Conservation (phyloP, 331 rosid species). For the Rhamnella rubrinervis region DNA sequence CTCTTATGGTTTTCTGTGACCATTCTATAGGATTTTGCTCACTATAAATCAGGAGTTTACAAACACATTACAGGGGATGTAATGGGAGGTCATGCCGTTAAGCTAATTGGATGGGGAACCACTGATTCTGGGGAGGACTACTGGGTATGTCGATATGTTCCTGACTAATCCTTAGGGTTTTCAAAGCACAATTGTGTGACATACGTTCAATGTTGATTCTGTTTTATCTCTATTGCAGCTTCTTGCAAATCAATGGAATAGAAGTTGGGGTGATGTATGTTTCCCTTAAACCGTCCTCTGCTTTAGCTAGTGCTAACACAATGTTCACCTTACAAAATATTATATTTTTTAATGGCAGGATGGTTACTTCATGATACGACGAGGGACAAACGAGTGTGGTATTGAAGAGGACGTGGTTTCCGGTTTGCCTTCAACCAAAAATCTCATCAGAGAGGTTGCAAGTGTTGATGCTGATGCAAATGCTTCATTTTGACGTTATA, state of each 20-base stretch:
- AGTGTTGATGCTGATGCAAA: slow-evolving; percentile 32
- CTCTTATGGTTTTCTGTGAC: slow-evolving; percentile 8
- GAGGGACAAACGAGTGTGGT: slow-evolving; percentile 90
- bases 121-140: slow-evolving; percentile 72
- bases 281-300: slow-evolving; percentile 15
- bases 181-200: background rate
- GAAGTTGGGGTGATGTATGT: slow-evolving; percentile 93
- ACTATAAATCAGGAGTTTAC: slow-evolving; percentile 96
- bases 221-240: slow-evolving; percentile 56
- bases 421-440: slow-evolving; percentile 77
- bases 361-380: slow-evolving; percentile 86
- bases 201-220: slow-evolving; percentile 19
- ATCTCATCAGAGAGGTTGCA: slow-evolving; percentile 45
- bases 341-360: slow-evolving; percentile 49
- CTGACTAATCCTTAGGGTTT: background rate
- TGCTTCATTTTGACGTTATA: slow-evolving; percentile 42
- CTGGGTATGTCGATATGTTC: slow-evolving; percentile 60
- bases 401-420: slow-evolving; percentile 80
- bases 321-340: slow-evolving; percentile 7
- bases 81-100: slow-evolving; percentile 93
- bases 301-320: background rate
- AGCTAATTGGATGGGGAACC: slow-evolving; percentile 96
- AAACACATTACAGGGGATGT: slow-evolving; percentile 61
- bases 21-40: slow-evolving; percentile 82
- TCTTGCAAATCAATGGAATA: slow-evolving; percentile 95